phyloP scores from a whole-genome alignment of 2,329 filamentous ascomycete species.

The Colletotrichum zoysiae region DNA sequence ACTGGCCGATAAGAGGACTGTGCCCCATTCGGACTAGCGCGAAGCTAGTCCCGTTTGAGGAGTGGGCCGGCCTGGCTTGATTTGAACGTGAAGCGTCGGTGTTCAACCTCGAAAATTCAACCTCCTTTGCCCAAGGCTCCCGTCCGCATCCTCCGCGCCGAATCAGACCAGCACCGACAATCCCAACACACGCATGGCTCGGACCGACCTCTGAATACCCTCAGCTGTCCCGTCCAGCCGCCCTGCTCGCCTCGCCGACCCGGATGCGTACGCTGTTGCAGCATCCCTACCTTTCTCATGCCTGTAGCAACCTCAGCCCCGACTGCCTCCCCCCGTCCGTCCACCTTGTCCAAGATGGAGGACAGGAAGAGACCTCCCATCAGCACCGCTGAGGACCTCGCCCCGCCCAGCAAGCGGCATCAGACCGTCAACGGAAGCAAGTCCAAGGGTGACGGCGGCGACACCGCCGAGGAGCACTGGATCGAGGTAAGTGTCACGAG shows the following conservation, averaged over 20 bases:
- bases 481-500: conserved; percentile 72
- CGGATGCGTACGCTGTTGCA: conserved; percentile 35
- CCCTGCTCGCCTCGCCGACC: conserved; percentile 24
- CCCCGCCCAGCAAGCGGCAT: conserved; percentile 92
- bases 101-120: conserved; percentile 55
- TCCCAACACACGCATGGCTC: conserved; percentile 34
- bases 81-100: conserved; percentile 49
- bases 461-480: conserved; percentile 71
- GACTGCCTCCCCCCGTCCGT: conserved; percentile 78
- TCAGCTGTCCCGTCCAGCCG: conserved; percentile 16
- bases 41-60: conserved; percentile 53
- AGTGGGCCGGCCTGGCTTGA: conserved; percentile 51
- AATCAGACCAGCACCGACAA: conserved; percentile 31
- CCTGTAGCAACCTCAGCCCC: conserved; percentile 80
- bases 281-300: conserved; percentile 74
- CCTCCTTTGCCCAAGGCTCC: conserved; percentile 37
- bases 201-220: conserved; percentile 24
- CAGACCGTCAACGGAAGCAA: conserved; percentile 81
- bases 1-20: conserved; percentile 49
- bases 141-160: conserved; percentile 27
- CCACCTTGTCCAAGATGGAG: conserved; percentile 95
- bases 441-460: conserved; percentile 66
- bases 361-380: conserved; percentile 97
- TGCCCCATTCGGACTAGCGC: conserved; percentile 49
- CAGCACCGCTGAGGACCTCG: conserved; percentile 82